Percentiles rank a stretch among this genome's conserved stretches.
phyloP scores from a whole-genome alignment of 768 basidiomycete species.

The Suillus cothurnatus region DNA sequence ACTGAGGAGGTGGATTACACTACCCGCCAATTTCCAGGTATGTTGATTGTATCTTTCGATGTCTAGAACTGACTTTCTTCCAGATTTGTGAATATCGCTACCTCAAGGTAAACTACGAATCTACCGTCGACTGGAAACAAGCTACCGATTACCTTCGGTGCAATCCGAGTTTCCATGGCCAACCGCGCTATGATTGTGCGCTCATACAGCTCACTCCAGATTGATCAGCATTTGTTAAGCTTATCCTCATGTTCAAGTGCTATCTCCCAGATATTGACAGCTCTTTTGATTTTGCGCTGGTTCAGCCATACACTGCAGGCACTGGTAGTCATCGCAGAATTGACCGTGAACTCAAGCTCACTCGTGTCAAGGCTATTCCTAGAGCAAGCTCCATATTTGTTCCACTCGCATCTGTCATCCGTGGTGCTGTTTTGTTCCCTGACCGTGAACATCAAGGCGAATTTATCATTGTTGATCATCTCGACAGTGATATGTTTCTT shows the following conservation, averaged over 20 bases:
- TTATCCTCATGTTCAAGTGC: constrained; percentile 27
- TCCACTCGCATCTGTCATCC: constrained; percentile 29
- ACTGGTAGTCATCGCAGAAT: constrained; percentile 9
- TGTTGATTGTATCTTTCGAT: neutral
- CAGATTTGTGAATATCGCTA: constrained; percentile 27
- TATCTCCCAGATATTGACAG: constrained; percentile 12
- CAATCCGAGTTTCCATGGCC: constrained; percentile 31
- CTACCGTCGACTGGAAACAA: constrained; percentile 29
- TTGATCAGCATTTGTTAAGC: constrained; percentile 15
- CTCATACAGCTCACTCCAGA: constrained; percentile 18
- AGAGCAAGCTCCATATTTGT: constrained; percentile 22
- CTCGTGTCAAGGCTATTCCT: constrained; percentile 14
- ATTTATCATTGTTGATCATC: constrained; percentile 29
- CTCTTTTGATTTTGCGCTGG: constrained; percentile 19
- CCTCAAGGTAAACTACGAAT: constrained; percentile 33
- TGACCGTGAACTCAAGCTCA: constrained; percentile 25
- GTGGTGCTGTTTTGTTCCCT: constrained; percentile 27
- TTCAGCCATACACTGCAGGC: constrained; percentile 22
- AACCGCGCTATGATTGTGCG: constrained; percentile 30
- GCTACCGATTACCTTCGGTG: constrained; percentile 32
- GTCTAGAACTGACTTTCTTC: constrained; percentile 1
- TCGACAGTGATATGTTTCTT: constrained; percentile 34
- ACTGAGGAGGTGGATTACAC: neutral
- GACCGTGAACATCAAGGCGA: constrained; percentile 22
- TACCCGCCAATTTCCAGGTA: neutral